Evolutionary conservation across 2,329 filamentous ascomycete genomes (phyloP).

Genomic region (Ceratocystis ficicola): DNA sequence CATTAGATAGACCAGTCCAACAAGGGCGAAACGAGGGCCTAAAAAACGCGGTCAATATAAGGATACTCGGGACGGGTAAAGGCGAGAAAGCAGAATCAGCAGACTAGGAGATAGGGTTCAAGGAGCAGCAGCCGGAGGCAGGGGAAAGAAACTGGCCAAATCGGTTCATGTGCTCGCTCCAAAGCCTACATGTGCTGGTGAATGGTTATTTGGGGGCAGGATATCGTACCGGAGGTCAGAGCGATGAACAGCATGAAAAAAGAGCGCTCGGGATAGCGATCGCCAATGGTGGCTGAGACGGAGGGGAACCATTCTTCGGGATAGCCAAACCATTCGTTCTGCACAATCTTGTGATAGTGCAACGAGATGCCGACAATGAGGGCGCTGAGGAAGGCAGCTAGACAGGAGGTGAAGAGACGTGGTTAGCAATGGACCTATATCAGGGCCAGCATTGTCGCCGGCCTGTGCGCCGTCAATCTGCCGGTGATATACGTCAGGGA

Average conservation of each 20-base stretch:
- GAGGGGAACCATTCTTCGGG: slow-evolving; percentile 95
- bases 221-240: slow-evolving; percentile 64
- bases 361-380: slow-evolving; percentile 67
- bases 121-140: background rate
- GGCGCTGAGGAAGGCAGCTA: slow-evolving; percentile 76
- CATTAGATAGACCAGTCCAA: slow-evolving; percentile 83
- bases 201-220: background rate
- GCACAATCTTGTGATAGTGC: slow-evolving; percentile 93
- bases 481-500: background rate
- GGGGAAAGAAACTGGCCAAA: background rate
- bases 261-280: slow-evolving; percentile 90
- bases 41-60: slow-evolving; percentile 2
- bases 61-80: background rate
- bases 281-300: slow-evolving; percentile 91
- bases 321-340: slow-evolving; percentile 93
- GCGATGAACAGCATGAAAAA: slow-evolving; percentile 97
- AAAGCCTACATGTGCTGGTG: background rate
- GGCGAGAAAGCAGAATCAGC: background rate
- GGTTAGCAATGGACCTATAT: background rate
- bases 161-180: background rate
- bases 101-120: background rate
- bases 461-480: background rate
- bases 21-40: slow-evolving; percentile 84
- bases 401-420: slow-evolving; percentile 11
- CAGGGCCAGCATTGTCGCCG: background rate